Conservation (phyloP, 495 filamentous ascomycete genomes). For the Penicillium angulare region DNA sequence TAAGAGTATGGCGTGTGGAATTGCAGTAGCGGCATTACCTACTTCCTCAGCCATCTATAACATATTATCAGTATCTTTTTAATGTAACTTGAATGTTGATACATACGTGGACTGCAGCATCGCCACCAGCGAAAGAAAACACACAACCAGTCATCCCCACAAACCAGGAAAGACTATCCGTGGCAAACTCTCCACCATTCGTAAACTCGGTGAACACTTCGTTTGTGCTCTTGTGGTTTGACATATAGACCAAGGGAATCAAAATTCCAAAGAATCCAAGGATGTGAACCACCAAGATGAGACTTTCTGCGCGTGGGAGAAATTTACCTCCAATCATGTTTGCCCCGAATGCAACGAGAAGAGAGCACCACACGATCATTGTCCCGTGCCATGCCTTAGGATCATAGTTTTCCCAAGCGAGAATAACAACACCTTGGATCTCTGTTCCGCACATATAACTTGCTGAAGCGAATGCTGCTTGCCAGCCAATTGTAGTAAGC, state of each 20-base stretch:
- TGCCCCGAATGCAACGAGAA: conserved; percentile 14
- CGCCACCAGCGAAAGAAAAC: conserved; percentile 30
- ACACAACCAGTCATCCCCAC: conserved; percentile 30
- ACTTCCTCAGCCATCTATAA: conserved; percentile 42
- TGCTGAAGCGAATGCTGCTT: conserved; percentile 24
- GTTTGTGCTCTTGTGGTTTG: conserved; percentile 18
- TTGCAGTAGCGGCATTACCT: conserved; percentile 31
- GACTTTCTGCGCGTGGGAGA: conserved; percentile 38
- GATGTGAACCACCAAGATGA: conserved; percentile 40
- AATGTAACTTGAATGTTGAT: conserved; percentile 36
- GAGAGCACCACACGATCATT: conserved; percentile 36
- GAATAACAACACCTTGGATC: conserved; percentile 36
- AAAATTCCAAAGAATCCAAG: conserved; percentile 48
- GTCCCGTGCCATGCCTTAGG: conserved; percentile 41
- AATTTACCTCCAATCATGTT: conserved; percentile 35
- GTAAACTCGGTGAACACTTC: conserved; percentile 35
- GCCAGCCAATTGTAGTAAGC: conserved; percentile 36
- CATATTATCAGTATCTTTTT: conserved; percentile 31
- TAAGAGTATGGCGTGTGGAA: conserved; percentile 33
- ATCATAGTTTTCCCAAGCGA: conserved; percentile 13
- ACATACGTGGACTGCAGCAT: conserved; percentile 30
- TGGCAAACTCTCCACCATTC: conserved; percentile 36
- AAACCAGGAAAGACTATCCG: conserved; percentile 32
- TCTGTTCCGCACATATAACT: conserved; percentile 32
- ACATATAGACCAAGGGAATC: conserved; percentile 32